Percentiles rank a stretch among this genome's conserved stretches.
Evolutionary conservation across 495 filamentous ascomycete species (phyloP).

Genomic region (Aspergillus ellipticus): DNA sequence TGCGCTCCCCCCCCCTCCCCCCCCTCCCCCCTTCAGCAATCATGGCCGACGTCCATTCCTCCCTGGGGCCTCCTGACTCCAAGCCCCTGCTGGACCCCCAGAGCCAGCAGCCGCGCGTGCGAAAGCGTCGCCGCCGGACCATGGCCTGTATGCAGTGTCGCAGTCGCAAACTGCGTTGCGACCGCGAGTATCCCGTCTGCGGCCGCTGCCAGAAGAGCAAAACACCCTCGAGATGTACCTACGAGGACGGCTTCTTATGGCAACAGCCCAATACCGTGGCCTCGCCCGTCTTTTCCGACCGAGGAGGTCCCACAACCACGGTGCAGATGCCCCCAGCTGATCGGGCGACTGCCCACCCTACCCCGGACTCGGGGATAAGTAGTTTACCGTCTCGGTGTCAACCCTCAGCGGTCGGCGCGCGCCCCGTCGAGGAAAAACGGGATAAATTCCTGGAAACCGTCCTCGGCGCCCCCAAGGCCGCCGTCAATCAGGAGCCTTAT

Average conservation of each 20-base stretch:
- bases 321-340: constrained; percentile 16
- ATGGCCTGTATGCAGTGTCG: constrained; percentile 54
- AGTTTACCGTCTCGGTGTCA: constrained; percentile 28
- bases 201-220: constrained; percentile 58
- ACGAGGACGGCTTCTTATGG: constrained; percentile 48
- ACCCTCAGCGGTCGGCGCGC: constrained; percentile 13
- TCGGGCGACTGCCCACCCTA: constrained; percentile 25
- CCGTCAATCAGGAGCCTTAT: constrained; percentile 37
- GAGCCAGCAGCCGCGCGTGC: constrained; percentile 23
- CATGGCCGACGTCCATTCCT: constrained; percentile 5
- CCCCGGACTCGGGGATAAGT: constrained; percentile 36
- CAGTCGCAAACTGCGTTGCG: constrained; percentile 66
- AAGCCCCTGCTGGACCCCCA: constrained; percentile 11
- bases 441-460: constrained; percentile 44
- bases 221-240: constrained; percentile 38
- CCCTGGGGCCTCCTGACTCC: constrained; percentile 1
- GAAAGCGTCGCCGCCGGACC: constrained; percentile 41
- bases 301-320: constrained; percentile 25
- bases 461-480: constrained; percentile 40
- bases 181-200: constrained; percentile 61
- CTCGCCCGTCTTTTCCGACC: constrained; percentile 26
- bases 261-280: constrained; percentile 41
- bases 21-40: not conserved
- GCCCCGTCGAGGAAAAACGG: constrained; percentile 23
- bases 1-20: not conserved